Conservation (phyloP, 768 basidiomycete genomes). For the Agaricus sinodeliciosus region DNA sequence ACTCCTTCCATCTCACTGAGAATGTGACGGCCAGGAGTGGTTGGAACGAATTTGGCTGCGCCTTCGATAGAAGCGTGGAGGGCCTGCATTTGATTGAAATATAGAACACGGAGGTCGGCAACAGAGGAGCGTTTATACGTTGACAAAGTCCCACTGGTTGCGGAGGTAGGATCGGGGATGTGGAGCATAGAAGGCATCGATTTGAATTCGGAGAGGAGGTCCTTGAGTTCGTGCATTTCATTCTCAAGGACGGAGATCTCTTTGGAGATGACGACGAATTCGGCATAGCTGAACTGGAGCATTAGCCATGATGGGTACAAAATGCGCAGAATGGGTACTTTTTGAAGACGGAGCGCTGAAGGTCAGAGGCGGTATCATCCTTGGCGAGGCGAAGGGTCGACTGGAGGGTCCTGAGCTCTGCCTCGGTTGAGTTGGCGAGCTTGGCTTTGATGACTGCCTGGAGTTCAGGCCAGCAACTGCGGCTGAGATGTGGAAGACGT, state of each 20-base stretch:
- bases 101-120: slow-evolving; percentile 91
- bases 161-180: slow-evolving; percentile 74
- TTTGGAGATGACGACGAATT: slow-evolving; percentile 95
- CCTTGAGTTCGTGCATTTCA: slow-evolving; percentile 96
- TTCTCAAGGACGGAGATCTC: slow-evolving; percentile 95
- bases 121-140: slow-evolving; percentile 77
- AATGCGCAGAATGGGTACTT: slow-evolving; percentile 44
- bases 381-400: slow-evolving; percentile 67
- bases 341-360: slow-evolving; percentile 93
- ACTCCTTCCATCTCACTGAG: slow-evolving; percentile 82
- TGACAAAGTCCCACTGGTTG: slow-evolving; percentile 36
- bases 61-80: slow-evolving; percentile 90
- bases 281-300: slow-evolving; percentile 67
- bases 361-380: slow-evolving; percentile 66
- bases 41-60: slow-evolving; percentile 90
- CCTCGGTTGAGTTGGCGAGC: slow-evolving; percentile 84
- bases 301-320: slow-evolving; percentile 1
- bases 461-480: neutral
- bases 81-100: slow-evolving; percentile 90
- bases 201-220: slow-evolving; percentile 91
- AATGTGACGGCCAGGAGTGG: slow-evolving; percentile 86
- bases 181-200: slow-evolving; percentile 90
- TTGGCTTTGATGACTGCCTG: slow-evolving; percentile 63
- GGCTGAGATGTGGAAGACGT: slow-evolving; percentile 25
- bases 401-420: slow-evolving; percentile 69